Percentiles rank a stretch among this genome's conserved stretches.
phyloP scores from a whole-genome alignment of 164 flowering plant genomes.

The Magnolia kwangsiensis region DNA sequence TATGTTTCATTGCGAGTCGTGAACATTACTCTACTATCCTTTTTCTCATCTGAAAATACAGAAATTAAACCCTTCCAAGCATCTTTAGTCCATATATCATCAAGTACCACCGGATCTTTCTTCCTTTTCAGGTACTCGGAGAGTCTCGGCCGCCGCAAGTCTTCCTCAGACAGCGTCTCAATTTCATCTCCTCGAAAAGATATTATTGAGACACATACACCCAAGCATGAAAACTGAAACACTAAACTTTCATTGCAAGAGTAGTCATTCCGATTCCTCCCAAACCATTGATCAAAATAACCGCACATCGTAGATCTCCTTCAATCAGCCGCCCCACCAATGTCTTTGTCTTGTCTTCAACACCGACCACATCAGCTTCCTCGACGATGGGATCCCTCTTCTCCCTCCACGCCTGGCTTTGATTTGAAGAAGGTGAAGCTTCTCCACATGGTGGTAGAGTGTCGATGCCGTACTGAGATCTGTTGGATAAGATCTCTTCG shows the following conservation, averaged over 20 bases:
- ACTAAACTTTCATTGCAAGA: slow-evolving; percentile 37
- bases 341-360: neutral
- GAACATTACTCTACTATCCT: slow-evolving; percentile 34
- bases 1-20: slow-evolving; percentile 30
- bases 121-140: slow-evolving; percentile 29
- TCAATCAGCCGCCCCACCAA: neutral
- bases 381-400: neutral
- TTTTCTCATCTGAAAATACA: slow-evolving; percentile 33
- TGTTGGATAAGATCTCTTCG: neutral
- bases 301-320: slow-evolving; percentile 10
- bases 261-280: slow-evolving; percentile 61
- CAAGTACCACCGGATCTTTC: slow-evolving; percentile 46
- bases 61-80: slow-evolving; percentile 36
- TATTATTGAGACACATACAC: slow-evolving; percentile 39
- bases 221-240: slow-evolving; percentile 39
- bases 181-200: slow-evolving; percentile 11
- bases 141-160: slow-evolving; percentile 31
- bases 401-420: neutral
- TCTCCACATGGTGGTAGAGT: neutral
- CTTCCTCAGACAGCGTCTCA: slow-evolving; percentile 29
- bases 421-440: no score
- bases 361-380: slow-evolving; percentile 3
- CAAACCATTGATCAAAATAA: slow-evolving; percentile 47
- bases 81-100: slow-evolving; percentile 41
- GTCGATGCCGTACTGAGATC: neutral